Conservation (phyloP, 768 basidiomycete genomes). For the Boletus sp. region DNA sequence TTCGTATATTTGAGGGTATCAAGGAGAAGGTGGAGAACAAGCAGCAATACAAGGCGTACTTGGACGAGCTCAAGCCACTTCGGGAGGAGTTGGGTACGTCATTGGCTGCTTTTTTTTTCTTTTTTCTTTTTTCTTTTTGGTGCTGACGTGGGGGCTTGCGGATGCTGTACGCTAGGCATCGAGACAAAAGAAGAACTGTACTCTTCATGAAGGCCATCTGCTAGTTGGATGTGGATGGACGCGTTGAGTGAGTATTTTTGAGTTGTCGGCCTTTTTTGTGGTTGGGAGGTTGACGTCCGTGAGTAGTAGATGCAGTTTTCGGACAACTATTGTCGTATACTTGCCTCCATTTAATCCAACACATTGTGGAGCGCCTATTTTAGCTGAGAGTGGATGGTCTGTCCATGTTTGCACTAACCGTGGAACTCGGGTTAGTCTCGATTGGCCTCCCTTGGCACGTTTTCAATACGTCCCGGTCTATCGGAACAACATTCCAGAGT, state of each 20-base stretch:
- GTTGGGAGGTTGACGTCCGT: slow-evolving; percentile 2
- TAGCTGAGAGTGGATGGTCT: neutral
- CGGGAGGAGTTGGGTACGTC: slow-evolving; percentile 86
- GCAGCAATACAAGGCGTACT: slow-evolving; percentile 88
- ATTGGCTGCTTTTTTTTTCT: neutral
- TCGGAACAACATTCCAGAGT: neutral
- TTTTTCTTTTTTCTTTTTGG: neutral
- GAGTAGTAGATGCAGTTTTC: slow-evolving; percentile 26
- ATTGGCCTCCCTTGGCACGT: neutral
- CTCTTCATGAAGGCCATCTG: slow-evolving; percentile 33
- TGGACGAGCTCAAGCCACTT: slow-evolving; percentile 84
- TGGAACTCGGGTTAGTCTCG: neutral
- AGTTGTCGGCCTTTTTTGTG: neutral
- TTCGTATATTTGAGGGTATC: slow-evolving; percentile 93
- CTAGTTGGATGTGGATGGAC: slow-evolving; percentile 10
- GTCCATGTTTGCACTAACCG: neutral
- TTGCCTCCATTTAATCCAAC: slow-evolving; percentile 20
- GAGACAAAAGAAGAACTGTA: slow-evolving; percentile 64
- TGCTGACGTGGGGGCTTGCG: neutral
- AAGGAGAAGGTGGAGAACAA: slow-evolving; percentile 98
- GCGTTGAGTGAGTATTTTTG: slow-evolving; percentile 16
- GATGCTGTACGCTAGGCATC: slow-evolving; percentile 41
- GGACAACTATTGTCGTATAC: slow-evolving; percentile 18
- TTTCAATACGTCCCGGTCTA: neutral
- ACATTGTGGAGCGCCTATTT: neutral